phyloP scores from a whole-genome alignment of 805 yeast species.

The Saturnispora galanensis region DNA sequence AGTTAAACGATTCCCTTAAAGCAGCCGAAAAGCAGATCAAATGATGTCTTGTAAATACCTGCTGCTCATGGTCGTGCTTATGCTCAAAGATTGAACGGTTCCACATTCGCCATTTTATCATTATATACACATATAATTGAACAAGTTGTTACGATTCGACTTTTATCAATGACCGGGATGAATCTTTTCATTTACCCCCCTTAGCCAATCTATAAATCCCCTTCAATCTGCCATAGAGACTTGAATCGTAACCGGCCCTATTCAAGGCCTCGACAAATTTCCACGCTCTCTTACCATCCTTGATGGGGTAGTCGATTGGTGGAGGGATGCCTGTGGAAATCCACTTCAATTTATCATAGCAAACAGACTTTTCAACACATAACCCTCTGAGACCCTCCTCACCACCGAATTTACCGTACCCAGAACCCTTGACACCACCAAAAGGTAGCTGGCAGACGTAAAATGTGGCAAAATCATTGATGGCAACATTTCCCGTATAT shows the following conservation, averaged over 20 bases:
- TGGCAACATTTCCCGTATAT: constrained; percentile 86
- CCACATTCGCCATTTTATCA: too few species aligned
- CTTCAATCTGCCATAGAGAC: constrained; percentile 59
- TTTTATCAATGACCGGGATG: too few species aligned
- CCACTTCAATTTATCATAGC: constrained; percentile 73
- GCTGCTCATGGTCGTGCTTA: too few species aligned
- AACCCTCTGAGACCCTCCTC: constrained; percentile 91
- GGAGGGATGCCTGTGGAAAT: constrained; percentile 78
- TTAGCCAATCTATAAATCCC: constrained; percentile 46
- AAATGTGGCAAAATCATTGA: constrained; percentile 95
- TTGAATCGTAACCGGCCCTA: constrained; percentile 70
- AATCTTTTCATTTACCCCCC: constrained; percentile 24
- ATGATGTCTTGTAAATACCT: neutral
- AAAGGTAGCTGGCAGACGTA: constrained; percentile 94
- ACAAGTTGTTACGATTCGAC: too few species aligned
- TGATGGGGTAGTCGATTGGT: constrained; percentile 86
- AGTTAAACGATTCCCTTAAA: constrained; percentile 47
- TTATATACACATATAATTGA: too few species aligned
- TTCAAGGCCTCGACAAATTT: constrained; percentile 72
- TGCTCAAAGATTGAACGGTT: too few species aligned
- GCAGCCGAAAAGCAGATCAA: constrained; percentile 34
- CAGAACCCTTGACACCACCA: constrained; percentile 90
- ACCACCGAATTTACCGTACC: constrained; percentile 97
- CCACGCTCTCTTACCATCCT: constrained; percentile 79
- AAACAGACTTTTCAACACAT: constrained; percentile 78